Evolutionary conservation across 2,329 filamentous ascomycete genomes (phyloP).

Genomic region (Clarireedia hainanense): DNA sequence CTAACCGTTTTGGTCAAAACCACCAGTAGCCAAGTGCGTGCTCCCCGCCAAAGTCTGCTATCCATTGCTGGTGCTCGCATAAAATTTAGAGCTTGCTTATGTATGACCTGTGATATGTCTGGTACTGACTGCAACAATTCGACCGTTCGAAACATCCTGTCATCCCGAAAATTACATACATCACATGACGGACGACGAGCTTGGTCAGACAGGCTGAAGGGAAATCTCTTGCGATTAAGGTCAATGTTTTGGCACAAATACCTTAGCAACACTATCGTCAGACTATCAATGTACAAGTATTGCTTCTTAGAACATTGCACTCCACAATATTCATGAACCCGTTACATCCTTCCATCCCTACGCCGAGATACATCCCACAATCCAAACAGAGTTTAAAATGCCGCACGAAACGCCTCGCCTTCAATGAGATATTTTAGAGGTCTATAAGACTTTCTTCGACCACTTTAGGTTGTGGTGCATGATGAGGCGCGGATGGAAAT

Average conservation of each 20-base stretch:
- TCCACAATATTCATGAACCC: neutral
- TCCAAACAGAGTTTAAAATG: neutral
- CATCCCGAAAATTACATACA: too few species aligned
- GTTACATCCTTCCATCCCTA: neutral
- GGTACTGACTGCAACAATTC: too few species aligned
- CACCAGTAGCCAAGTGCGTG: too few species aligned
- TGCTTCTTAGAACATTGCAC: neutral
- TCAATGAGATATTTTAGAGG: slow-evolving; percentile 44
- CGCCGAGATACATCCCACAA: neutral
- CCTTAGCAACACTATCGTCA: too few species aligned
- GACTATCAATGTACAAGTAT: neutral
- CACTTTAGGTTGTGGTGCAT: slow-evolving; percentile 45
- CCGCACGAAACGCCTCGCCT: neutral
- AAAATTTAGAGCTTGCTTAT: too few species aligned
- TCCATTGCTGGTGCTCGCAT: too few species aligned
- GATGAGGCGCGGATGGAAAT: slow-evolving; percentile 59
- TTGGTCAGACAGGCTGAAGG: neutral
- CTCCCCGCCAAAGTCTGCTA: too few species aligned
- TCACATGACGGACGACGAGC: too few species aligned
- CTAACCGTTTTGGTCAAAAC: too few species aligned
- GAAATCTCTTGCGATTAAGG: neutral
- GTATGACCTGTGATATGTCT: too few species aligned
- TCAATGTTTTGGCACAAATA: too few species aligned
- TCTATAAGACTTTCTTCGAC: slow-evolving; percentile 78
- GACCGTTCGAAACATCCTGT: too few species aligned